Evolutionary conservation across 805 yeast species (phyloP), one percentile per base, ranked within the genome.

Genomic region (Barnettozyma pratensis): DNA sequence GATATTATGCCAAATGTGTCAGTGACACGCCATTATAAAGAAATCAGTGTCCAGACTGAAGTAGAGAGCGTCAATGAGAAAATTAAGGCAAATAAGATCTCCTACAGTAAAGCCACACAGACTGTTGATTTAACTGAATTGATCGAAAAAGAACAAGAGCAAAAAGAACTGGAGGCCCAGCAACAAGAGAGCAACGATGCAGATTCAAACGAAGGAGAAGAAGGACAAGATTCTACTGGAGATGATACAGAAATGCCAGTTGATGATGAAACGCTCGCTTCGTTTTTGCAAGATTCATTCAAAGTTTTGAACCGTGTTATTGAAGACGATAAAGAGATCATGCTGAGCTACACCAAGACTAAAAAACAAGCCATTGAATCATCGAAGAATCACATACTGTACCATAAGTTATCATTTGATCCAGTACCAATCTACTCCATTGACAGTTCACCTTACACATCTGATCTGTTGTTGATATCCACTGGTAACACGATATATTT

Each of bases 41-140:
- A 43, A 37, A 26, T 31, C 51, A 5, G 38, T 29, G 26, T n/a
- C 46, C 47, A n/a, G 5, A 37, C 39, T 12, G 42, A 47, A 26
- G 30, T 38, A 32, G 42, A 5, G 37, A 31, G 19, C 11, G 35
- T 36, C 29, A 44, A 45, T 28, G 53, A 50, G 30, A 30, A 39
- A 27, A 10, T n/a, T 1, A n/a, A 32, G 3, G 52, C 50, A 8
- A 53, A 61, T 44, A 42, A 27, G 35, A 42, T 53, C 14, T 51
- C 54, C 9, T 62, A 58, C 46, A 61, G 60, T 41, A 64, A 65
- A 40, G 54, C 59, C 14, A 56, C 62, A n/a, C 66, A 54, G 34
- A 56, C 60, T 1, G 38, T 38, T 12, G 55, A 46, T 8, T 10
- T 11, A 5, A 54, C 28, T 9, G 52, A 19, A 11, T 36, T 44